Base-by-base conservation (phyloP, 2,329 filamentous ascomycete species). In the Sclerotinia minor region DNA sequence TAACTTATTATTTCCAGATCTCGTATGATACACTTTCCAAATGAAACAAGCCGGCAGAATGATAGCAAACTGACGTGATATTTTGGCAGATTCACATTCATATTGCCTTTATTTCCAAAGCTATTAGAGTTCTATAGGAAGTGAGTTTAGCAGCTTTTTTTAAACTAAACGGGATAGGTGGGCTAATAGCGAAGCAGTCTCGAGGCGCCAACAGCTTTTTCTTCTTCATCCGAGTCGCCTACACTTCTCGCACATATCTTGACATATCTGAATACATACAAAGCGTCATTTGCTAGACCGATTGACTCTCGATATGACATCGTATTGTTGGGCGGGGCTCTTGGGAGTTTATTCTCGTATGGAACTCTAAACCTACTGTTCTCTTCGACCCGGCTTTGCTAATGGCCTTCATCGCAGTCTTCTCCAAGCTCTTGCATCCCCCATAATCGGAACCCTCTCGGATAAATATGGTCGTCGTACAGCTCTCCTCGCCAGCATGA, bases 261-360 rank as follows among this genome's bases (percentile, higher is more conserved):
- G 71, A 83, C 84, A 73, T 94, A 91, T 73, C 85, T 99, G 64
- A 97, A 99, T 77, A 84, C 91, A 57, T 99, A 99, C 86, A 99
- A 99, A 80, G 90, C 94, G 72, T 87, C 92, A 68, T 99, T 99
- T 77, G 89, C 92, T 54, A 89, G 89, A 67, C 94, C 94, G 55
- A 98, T 99, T 79, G 94, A 97, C 77, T 94, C 94, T 68, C 89
- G 92, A 81, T 97, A 99, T 83, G 95, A 99, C 78, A 97, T 98
- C 73, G 94, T 99, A 35, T 85, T 99, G 54, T 87, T 99, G 7
- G 95, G 95, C 65, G 95, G 95, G 59, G 95, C 94, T 29, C 83
- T 99, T 35, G 95, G 95, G 71, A 97, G 94, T 67, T 83, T 99
- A 26, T 99, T 99, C 83, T 89, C 86, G 83, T 85, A 75, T 69